These are phyloP conservation scores for Plantago major DNA, from an alignment of 257 asterid species.

Conservation along the genomic window DNA sequence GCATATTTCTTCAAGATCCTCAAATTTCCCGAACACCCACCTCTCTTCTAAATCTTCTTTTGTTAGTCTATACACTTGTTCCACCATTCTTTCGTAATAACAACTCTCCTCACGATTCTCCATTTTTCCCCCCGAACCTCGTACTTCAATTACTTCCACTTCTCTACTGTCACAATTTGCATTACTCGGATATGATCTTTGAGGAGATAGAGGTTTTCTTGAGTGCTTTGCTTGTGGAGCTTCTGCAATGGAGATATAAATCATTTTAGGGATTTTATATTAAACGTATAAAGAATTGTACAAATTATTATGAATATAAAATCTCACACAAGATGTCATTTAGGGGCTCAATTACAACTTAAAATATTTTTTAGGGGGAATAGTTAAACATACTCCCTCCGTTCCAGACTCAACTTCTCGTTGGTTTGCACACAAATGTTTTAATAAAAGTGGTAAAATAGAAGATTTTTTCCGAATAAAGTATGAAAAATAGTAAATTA, in stretches of 20 bases:
- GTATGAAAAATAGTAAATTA: no score
- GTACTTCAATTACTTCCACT: slow-evolving; percentile 3
- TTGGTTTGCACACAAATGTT: no score
- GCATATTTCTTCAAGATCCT: slow-evolving; percentile 40
- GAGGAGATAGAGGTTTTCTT: slow-evolving; percentile 4
- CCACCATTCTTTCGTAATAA: slow-evolving; percentile 25
- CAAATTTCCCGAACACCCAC: slow-evolving; percentile 30
- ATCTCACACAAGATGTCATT: no score
- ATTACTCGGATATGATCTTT: neutral
- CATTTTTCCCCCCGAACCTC: slow-evolving; percentile 10
- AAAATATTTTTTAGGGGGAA: no score
- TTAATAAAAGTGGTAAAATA: no score
- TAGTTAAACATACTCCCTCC: no score
- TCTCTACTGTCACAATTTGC: slow-evolving; percentile 11
- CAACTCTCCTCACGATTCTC: slow-evolving; percentile 17
- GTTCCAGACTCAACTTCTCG: no score
- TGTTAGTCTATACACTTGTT: slow-evolving; percentile 29
- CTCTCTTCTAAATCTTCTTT: slow-evolving; percentile 32
- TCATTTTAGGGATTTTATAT: neutral
- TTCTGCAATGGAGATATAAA: slow-evolving; percentile 15
- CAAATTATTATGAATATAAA: no score
- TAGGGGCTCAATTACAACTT: no score
- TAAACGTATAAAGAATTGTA: no score
- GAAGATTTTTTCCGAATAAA: no score
- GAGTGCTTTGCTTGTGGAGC: slow-evolving; percentile 4